A percentile compares a stretch with the other conserved stretches of the same genome.
These are phyloP conservation scores for Lepiota subincarnata DNA, from an alignment of 768 basidiomycete species.

Conservation along the genomic window DNA sequence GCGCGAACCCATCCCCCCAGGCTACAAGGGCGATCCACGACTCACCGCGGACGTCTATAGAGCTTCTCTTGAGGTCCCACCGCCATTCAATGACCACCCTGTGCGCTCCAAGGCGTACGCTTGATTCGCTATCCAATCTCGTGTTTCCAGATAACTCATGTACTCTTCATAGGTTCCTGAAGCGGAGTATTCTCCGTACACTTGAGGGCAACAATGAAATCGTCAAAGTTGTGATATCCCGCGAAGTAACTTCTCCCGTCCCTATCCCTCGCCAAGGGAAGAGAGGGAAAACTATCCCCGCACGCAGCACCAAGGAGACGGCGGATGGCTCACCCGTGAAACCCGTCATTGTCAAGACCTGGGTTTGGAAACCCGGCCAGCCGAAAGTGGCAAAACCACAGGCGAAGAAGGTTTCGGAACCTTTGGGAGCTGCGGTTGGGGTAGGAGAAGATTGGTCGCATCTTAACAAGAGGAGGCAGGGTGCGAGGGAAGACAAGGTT, in stretches of 20 bases:
- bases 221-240: constrained; percentile 37
- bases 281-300: constrained; percentile 28
- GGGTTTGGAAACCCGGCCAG: too few relatives aligned
- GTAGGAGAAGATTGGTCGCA: constrained; percentile 51
- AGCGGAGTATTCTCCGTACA: constrained; percentile 44
- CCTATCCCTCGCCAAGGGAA: background rate
- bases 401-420: background rate
- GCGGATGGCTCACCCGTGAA: background rate
- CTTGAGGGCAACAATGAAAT: constrained; percentile 35
- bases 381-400: too few relatives aligned
- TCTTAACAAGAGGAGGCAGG: constrained; percentile 50
- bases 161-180: constrained; percentile 39
- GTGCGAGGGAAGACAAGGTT: constrained; percentile 43
- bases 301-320: constrained; percentile 12
- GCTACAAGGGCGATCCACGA: constrained; percentile 20
- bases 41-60: background rate
- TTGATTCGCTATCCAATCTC: background rate
- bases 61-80: constrained; percentile 10
- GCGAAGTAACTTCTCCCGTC: too few relatives aligned
- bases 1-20: constrained; percentile 23
- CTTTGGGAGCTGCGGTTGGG: constrained; percentile 39
- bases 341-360: too few relatives aligned
- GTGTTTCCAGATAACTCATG: too few relatives aligned
- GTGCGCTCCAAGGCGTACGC: constrained; percentile 53
- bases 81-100: constrained; percentile 41